Base-by-base conservation (phyloP, 345 rosid genomes). In the Viola odorata region DNA sequence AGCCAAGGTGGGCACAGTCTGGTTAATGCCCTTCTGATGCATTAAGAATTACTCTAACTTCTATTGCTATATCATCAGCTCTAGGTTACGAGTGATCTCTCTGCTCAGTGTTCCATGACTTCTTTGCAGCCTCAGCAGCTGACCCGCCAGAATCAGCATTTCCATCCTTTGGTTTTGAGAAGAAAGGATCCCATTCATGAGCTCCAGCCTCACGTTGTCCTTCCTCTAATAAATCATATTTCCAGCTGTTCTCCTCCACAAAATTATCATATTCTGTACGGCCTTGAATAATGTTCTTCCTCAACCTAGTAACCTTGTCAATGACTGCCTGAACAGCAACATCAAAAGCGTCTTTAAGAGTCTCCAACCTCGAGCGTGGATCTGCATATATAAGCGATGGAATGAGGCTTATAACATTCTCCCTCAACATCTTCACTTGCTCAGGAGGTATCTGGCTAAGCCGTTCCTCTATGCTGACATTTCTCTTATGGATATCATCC, bases 121-220 rank as follows among this genome's bases (percentile, higher is more conserved):
- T 88, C 68, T 91, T 88, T 0, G 87, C 96, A 48, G 82, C 96
- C 70, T 82, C 89, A 1, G 91, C 82, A 7, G 91, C 77, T 15
- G 81, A 77, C 57, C 79, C 77, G 44, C 74, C 60, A n/a, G 75
- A 44, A 50, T 79, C 88, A 23, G 72, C 76, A 41, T 58, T 66
- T 9, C 73, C 73, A 3, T 77, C 85, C 78, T 91, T 91, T 1
- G 96, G 96, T 62, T 88, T 85, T 52, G 96, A 91, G 80, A 91
- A 91, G 84, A 91, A 91, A 0, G 96, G 96, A 58, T 91, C 97
- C 97, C 97, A 91, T 23, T 78, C 94, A 53, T 91, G 97, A 13
- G 75, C 82, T 15, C 97, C 96, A 0, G 73, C 94, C 60, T 84
- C 84, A 2, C 94, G 73, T 47, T 87, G 82, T 15, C 96, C 97